phyloP scores from a whole-genome alignment of 768 basidiomycete species.

The Chalciporus piperatus region DNA sequence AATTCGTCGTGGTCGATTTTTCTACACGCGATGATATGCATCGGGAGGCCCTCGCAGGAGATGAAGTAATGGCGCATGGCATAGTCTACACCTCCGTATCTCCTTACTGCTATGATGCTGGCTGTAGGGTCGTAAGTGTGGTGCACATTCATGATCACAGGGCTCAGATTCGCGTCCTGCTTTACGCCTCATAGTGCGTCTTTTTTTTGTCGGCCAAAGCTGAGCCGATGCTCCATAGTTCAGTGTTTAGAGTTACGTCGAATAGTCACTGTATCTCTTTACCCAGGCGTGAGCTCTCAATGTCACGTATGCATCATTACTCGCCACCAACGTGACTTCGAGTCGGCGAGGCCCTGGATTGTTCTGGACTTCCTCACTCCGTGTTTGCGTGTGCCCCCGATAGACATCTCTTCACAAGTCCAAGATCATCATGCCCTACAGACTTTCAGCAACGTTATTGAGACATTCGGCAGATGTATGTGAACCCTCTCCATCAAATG shows the following conservation, averaged over 20 bases:
- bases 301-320: too few species aligned
- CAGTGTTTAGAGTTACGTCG: too few species aligned
- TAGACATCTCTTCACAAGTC: background rate
- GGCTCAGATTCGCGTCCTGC: too few species aligned
- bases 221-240: too few species aligned
- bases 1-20: slow-evolving; percentile 39
- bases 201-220: too few species aligned
- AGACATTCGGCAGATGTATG: slow-evolving; percentile 76
- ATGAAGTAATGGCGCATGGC: slow-evolving; percentile 87
- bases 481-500: slow-evolving; percentile 6
- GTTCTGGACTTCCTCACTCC: background rate
- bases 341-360: background rate
- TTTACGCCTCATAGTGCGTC: too few species aligned
- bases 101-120: slow-evolving; percentile 57
- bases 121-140: slow-evolving; percentile 80
- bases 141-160: slow-evolving; percentile 57
- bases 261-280: too few species aligned
- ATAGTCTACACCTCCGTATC: slow-evolving; percentile 89
- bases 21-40: slow-evolving; percentile 39
- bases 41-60: slow-evolving; percentile 79
- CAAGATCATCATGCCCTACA: slow-evolving; percentile 57
- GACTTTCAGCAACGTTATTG: slow-evolving; percentile 67
- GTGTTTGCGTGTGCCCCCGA: too few species aligned
- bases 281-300: too few species aligned
- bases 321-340: background rate